Evolutionary conservation across 805 yeast species (phyloP).

Genomic region (Komagataella mondaviorum): DNA sequence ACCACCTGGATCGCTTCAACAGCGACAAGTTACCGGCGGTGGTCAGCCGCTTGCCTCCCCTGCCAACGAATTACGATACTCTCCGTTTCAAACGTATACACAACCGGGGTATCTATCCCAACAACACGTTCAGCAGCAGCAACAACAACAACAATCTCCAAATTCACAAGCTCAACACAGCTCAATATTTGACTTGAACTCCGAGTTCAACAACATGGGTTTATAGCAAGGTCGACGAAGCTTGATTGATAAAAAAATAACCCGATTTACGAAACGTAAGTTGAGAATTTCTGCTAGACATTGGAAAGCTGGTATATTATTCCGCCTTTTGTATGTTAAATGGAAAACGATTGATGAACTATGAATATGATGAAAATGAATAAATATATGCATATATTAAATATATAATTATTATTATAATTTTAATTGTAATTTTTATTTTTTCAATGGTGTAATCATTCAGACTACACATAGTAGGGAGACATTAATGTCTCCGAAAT

Average conservation of each 20-base stretch:
- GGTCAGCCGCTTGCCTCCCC: neutral
- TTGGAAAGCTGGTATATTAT: neutral
- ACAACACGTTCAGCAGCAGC: slow-evolving; percentile 4
- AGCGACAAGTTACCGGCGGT: neutral
- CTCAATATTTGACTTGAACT: slow-evolving; percentile 82
- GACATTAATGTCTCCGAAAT: neutral
- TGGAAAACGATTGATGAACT: neutral
- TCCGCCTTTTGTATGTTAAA: neutral
- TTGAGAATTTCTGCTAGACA: neutral
- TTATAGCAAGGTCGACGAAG: neutral
- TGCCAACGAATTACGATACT: slow-evolving; percentile 1
- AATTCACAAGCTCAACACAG: slow-evolving; percentile 42
- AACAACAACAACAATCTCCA: slow-evolving; percentile 3
- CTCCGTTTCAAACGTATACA: neutral
- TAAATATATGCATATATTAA: neutral
- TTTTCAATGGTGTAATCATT: no score
- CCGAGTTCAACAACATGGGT: neutral
- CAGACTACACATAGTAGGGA: no score
- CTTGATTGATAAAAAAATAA: neutral
- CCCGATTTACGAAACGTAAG: neutral
- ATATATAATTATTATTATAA: no score
- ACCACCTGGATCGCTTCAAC: neutral
- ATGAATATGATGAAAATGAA: neutral
- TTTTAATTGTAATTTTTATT: neutral
- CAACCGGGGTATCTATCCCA: slow-evolving; percentile 1